A percentile compares a stretch with the other conserved stretches of the same genome.
Evolutionary conservation across 495 filamentous ascomycete species (phyloP).

Genomic region (Podospora pseudoanserina): DNA sequence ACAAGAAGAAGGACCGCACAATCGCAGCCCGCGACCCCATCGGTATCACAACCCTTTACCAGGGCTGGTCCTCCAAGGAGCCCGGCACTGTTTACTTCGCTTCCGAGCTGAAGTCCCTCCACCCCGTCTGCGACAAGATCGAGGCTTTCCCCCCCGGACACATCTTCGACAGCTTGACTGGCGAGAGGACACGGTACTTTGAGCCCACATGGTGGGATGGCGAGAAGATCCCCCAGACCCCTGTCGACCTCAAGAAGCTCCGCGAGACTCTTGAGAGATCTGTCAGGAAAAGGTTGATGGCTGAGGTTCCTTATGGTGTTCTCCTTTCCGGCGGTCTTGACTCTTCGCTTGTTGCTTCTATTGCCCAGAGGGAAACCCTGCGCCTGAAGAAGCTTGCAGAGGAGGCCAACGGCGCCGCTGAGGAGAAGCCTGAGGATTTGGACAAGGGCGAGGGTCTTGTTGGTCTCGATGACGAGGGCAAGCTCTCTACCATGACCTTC

Average conservation of each 20-base stretch:
- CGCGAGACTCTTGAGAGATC: conserved; percentile 81
- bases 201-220: conserved; percentile 92
- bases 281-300: conserved; percentile 96
- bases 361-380: conserved; percentile 87
- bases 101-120: conserved; percentile 90
- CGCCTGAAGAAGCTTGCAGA: conserved; percentile 62
- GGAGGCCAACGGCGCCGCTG: conserved; percentile 41
- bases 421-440: conserved; percentile 42
- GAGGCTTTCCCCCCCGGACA: conserved; percentile 92
- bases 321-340: conserved; percentile 93
- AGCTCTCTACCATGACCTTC: conserved; percentile 84
- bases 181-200: conserved; percentile 78
- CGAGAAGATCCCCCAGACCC: conserved; percentile 66
- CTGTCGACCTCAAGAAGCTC: conserved; percentile 75
- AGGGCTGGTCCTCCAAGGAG: conserved; percentile 78
- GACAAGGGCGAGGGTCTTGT: conserved; percentile 67
- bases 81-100: conserved; percentile 90
- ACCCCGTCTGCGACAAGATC: conserved; percentile 93
- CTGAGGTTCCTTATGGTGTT: conserved; percentile 96
- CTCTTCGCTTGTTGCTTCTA: conserved; percentile 90
- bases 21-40: conserved; percentile 95
- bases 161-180: conserved; percentile 88
- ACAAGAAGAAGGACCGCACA: conserved; percentile 84
- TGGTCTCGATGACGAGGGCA: conserved; percentile 87
- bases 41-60: conserved; percentile 95